Evolutionary conservation across 768 basidiomycete species (phyloP).

Genomic region (Mycena floridula): DNA sequence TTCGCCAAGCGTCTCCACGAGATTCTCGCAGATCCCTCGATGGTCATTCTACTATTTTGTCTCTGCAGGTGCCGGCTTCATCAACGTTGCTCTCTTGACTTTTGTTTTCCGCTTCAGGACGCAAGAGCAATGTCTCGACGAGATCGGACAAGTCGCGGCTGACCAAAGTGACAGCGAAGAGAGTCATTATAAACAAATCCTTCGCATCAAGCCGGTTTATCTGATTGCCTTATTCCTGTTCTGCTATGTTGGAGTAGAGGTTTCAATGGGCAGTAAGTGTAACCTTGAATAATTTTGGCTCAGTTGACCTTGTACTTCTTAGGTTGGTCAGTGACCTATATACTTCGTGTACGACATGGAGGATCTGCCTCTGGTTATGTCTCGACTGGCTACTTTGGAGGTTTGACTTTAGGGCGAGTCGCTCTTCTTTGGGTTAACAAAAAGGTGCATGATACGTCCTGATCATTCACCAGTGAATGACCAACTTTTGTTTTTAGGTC

Average conservation of each 20-base stretch:
- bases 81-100: conserved; percentile 23
- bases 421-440: conserved; percentile 21
- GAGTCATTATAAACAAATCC: conserved; percentile 39
- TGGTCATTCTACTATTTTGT: conserved; percentile 64
- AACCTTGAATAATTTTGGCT: neutral
- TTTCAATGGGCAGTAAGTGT: conserved; percentile 39
- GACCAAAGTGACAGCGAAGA: conserved; percentile 6
- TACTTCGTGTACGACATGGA: conserved; percentile 37
- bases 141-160: conserved; percentile 18
- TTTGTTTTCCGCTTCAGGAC: conserved; percentile 21
- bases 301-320: neutral
- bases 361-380: conserved; percentile 44
- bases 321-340: conserved; percentile 54
- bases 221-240: conserved; percentile 38
- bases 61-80: conserved; percentile 44
- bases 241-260: conserved; percentile 47
- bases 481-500: conserved; percentile 16
- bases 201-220: conserved; percentile 34
- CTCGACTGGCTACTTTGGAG: conserved; percentile 38
- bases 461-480: neutral
- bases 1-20: conserved; percentile 60
- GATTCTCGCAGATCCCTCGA: conserved; percentile 42
- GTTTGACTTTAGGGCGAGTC: conserved; percentile 21
- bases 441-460: conserved; percentile 7
- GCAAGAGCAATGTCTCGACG: conserved; percentile 19